A percentile compares a stretch with the other conserved stretches of the same genome.
Evolutionary conservation across 78 protist species (phyloP).

Genomic region (Dictyostelium citrinum): DNA sequence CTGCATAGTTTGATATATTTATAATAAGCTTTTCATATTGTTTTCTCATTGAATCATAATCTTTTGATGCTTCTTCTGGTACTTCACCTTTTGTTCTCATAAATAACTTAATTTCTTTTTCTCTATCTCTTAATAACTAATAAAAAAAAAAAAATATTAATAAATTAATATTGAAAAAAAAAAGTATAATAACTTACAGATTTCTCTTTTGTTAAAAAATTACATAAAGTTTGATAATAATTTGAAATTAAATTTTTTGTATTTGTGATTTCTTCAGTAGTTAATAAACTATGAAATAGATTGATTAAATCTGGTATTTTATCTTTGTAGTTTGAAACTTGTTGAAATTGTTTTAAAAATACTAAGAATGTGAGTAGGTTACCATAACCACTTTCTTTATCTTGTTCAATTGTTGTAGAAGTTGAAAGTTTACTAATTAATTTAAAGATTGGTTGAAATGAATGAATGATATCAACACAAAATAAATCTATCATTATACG

Average conservation of each 20-base stretch:
- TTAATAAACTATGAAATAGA: neutral
- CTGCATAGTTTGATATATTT: constrained; percentile 45
- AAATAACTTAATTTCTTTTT: constrained; percentile 50
- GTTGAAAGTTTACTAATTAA: neutral
- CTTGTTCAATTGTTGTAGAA: constrained; percentile 23
- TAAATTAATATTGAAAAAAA: no score
- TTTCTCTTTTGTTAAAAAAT: constrained; percentile 31
- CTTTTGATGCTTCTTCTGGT: neutral
- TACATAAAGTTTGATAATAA: constrained; percentile 17
- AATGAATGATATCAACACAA: constrained; percentile 46
- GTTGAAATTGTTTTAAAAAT: constrained; percentile 35
- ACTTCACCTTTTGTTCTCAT: constrained; percentile 69
- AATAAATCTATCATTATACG: constrained; percentile 26
- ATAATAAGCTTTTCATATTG: constrained; percentile 74
- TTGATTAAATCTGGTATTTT: constrained; percentile 1
- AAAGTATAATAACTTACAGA: neutral
- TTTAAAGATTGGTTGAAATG: constrained; percentile 15
- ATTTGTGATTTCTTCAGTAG: neutral
- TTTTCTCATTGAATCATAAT: constrained; percentile 59
- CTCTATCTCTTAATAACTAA: constrained; percentile 44
- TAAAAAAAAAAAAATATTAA: neutral
- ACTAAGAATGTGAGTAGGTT: neutral
- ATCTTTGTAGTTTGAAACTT: neutral
- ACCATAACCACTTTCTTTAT: constrained; percentile 36
- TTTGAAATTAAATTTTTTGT: neutral